Evolutionary conservation across 345 rosid species (phyloP), one percentile per base, ranked within the genome.

Genomic region (Abelmoschus esculentus): DNA sequence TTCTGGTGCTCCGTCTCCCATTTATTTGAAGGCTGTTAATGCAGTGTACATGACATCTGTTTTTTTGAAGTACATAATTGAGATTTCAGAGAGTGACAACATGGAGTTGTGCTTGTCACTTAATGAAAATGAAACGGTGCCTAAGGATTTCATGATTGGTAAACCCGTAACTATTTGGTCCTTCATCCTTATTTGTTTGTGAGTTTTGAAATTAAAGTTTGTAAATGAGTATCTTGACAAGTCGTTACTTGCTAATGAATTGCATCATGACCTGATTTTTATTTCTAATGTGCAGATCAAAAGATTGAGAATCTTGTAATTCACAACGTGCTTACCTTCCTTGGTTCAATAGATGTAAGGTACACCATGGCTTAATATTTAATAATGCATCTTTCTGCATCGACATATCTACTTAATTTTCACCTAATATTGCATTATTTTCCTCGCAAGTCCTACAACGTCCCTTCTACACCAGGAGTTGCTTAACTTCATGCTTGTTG

Each of bases 381-480:
- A 67, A 63, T 34, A 47, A 32, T 12, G 28, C 10, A 44, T 12
- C 72, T 49, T 19, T 10, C 31, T 7, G 42, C 46, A 32, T 72
- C 61, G 47, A 40, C 17, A 46, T 65, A 66, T 70, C 26, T 67
- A 62, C 44, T 17, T 71, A n/a, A 49, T 47, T 59, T 5, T 65
- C 44, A 66, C 75, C 77, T 83, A 75, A 76, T 79, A 28, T 72
- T 75, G 68, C 32, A 42, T 76, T 80, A 49, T 77, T 84, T 77
- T 74, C 80, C 67, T 79, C 44, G 78, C 89, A 73, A 96, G 99
- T 75, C 83, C 88, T 71, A 83, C 79, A 49, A 83, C 93, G 53
- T 86, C 86, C 74, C 76, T 80, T 70, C 83, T 90, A 73, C 99
- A 96, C 81, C 98, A 86, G 79, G 97, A 96, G 89, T 78, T 92